A percentile compares a stretch with the other conserved stretches of the same genome.
Conservation (phyloP, 768 basidiomycete genomes). For the Psilocybe cyanescens region DNA sequence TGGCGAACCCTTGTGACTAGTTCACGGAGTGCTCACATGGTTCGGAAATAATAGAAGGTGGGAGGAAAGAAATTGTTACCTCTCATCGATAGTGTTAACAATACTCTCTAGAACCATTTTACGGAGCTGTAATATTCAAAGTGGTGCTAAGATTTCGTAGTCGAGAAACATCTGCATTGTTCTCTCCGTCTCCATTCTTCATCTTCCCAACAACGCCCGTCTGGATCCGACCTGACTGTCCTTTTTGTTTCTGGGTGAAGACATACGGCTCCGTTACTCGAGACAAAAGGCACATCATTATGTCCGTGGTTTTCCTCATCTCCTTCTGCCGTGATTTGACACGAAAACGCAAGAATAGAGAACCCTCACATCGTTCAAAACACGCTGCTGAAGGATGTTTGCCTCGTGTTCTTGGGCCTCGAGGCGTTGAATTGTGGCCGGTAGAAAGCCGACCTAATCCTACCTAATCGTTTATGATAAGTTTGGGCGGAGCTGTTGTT, state of each 20-base stretch:
- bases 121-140: neutral
- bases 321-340: constrained; percentile 5
- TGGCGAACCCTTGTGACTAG: too few relatives aligned
- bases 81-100: neutral
- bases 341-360: neutral
- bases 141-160: neutral
- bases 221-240: constrained; percentile 3
- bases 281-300: constrained; percentile 8
- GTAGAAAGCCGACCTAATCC: neutral
- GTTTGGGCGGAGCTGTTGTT: constrained; percentile 14
- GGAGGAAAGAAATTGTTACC: neutral
- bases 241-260: neutral
- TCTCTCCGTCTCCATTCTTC: constrained; percentile 9
- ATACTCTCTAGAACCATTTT: neutral
- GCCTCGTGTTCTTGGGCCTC: constrained; percentile 23
- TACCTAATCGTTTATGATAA: neutral
- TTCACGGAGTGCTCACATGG: neutral
- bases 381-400: constrained; percentile 17
- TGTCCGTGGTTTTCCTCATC: neutral
- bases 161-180: neutral
- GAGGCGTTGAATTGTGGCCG: constrained; percentile 14
- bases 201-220: constrained; percentile 13
- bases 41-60: neutral
- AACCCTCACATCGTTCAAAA: constrained; percentile 5
- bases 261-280: neutral